Evolutionary conservation across 257 asterid species (phyloP).

Genomic region (Thymus quinquecostatus): DNA sequence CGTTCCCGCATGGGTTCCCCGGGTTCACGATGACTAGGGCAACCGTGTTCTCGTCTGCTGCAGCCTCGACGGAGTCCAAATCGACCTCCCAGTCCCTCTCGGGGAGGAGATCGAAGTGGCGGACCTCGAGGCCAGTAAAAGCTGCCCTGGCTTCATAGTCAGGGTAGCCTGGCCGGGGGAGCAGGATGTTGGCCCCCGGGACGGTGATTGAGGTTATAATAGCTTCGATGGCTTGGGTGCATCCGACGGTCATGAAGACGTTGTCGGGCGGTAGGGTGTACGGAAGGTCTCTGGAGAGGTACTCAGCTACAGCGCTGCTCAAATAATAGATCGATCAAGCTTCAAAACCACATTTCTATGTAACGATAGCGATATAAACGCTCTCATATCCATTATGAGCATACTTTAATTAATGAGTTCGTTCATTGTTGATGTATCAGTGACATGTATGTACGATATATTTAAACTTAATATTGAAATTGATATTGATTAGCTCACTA

Average conservation of each 20-base stretch:
- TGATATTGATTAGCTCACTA: too few relatives aligned
- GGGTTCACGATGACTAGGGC: conserved; percentile 85
- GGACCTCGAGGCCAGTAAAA: conserved; percentile 54
- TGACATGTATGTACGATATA: too few relatives aligned
- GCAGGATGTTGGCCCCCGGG: conserved; percentile 75
- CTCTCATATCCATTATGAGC: too few relatives aligned
- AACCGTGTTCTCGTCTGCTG: conserved; percentile 69
- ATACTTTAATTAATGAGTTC: too few relatives aligned
- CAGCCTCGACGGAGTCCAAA: conserved; percentile 65
- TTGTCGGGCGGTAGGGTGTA: conserved; percentile 64
- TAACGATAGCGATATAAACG: too few relatives aligned
- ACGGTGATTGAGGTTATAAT: conserved; percentile 58
- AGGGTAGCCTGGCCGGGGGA: conserved; percentile 85
- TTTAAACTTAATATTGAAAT: too few relatives aligned
- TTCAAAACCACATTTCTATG: too few relatives aligned
- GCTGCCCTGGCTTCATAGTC: conserved; percentile 64
- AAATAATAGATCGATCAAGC: too few relatives aligned
- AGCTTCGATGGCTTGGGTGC: conserved; percentile 67
- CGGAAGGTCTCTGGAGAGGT: conserved; percentile 81
- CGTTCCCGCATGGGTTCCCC: conserved; percentile 94
- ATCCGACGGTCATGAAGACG: conserved; percentile 65
- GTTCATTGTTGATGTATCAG: too few relatives aligned
- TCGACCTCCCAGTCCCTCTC: conserved; percentile 81
- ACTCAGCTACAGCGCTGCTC: conserved; percentile 75
- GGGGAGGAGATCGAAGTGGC: conserved; percentile 75